A percentile compares a stretch with the other conserved stretches of the same genome.
phyloP scores from a whole-genome alignment of 176 grass and related monocot species.

The Oryza nivara region DNA sequence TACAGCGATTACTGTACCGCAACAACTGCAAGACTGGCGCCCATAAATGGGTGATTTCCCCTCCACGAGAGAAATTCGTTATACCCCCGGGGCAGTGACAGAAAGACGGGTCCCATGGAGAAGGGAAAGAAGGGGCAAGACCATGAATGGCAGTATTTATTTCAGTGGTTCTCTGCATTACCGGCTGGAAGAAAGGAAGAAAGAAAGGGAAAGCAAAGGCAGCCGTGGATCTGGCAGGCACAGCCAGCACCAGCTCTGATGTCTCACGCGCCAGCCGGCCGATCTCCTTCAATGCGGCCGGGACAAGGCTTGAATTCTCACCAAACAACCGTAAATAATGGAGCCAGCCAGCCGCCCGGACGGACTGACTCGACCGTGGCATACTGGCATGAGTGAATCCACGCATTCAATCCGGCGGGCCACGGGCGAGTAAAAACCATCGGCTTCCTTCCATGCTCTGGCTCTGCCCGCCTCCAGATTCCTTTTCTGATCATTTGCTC shows the following conservation, averaged over 20 bases:
- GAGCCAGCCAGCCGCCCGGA: neutral
- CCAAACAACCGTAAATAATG: conserved; percentile 49
- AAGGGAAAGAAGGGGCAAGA: neutral
- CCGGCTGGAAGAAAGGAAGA: neutral
- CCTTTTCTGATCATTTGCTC: neutral
- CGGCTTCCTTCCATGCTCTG: neutral
- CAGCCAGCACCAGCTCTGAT: conserved; percentile 29
- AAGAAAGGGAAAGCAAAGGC: neutral
- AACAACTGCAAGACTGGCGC: neutral
- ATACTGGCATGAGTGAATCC: neutral
- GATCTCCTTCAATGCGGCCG: conserved; percentile 44
- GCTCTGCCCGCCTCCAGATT: neutral
- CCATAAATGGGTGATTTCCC: conserved; percentile 1
- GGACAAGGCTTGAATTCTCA: conserved; percentile 48
- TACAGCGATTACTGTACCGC: neutral
- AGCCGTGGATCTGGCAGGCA: conserved; percentile 1
- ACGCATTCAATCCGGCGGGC: conserved; percentile 41
- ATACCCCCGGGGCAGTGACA: neutral
- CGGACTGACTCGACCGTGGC: neutral
- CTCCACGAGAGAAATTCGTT: neutral
- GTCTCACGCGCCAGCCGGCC: neutral
- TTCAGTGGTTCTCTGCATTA: neutral
- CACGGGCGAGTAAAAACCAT: neutral
- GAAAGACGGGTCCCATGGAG: neutral
- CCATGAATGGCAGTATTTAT: conserved; percentile 17